phyloP scores from a whole-genome alignment of 23 red algal species.

The Gracilariopsis chorda region DNA sequence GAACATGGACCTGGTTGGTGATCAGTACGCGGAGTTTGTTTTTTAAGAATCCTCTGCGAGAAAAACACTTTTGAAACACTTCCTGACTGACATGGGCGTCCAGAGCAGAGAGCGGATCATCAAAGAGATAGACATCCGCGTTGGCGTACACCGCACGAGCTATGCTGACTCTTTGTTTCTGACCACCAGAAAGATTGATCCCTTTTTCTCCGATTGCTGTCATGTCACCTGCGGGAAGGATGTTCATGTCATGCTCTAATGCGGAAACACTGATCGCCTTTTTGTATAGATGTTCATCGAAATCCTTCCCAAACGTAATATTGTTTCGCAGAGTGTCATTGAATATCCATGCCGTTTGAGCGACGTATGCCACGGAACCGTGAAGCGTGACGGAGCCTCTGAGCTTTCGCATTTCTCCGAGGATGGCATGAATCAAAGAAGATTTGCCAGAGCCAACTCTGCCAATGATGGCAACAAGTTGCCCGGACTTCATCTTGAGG shows the following conservation, averaged over 20 bases:
- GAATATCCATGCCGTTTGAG: slow-evolving; percentile 94
- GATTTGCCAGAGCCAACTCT: slow-evolving; percentile 96
- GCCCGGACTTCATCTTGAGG: slow-evolving; percentile 48
- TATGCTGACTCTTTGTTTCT: slow-evolving; percentile 93
- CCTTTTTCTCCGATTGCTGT: slow-evolving; percentile 99
- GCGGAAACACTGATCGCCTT: slow-evolving; percentile 74
- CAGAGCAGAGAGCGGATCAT: slow-evolving; percentile 95
- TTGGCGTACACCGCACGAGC: slow-evolving; percentile 89
- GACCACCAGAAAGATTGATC: slow-evolving; percentile 98
- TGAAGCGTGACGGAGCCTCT: slow-evolving; percentile 45
- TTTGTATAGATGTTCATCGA: slow-evolving; percentile 71
- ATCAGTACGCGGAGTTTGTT: slow-evolving; percentile 77
- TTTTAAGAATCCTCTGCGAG: slow-evolving; percentile 56
- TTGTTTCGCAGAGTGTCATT: slow-evolving; percentile 96
- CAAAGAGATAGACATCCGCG: slow-evolving; percentile 81
- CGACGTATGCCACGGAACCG: slow-evolving; percentile 82
- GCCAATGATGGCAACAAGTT: slow-evolving; percentile 81
- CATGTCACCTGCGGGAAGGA: slow-evolving; percentile 86
- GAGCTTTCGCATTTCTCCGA: slow-evolving; percentile 86
- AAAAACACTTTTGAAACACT: slow-evolving; percentile 84
- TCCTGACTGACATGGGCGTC: slow-evolving; percentile 95
- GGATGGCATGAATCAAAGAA: slow-evolving; percentile 79
- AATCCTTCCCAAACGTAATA: slow-evolving; percentile 86
- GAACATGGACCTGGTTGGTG: slow-evolving; percentile 92
- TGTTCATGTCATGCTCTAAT: slow-evolving; percentile 80